These are phyloP conservation scores for Gyrodon lividus DNA, from an alignment of 768 basidiomycete species.

Conservation along the genomic window DNA sequence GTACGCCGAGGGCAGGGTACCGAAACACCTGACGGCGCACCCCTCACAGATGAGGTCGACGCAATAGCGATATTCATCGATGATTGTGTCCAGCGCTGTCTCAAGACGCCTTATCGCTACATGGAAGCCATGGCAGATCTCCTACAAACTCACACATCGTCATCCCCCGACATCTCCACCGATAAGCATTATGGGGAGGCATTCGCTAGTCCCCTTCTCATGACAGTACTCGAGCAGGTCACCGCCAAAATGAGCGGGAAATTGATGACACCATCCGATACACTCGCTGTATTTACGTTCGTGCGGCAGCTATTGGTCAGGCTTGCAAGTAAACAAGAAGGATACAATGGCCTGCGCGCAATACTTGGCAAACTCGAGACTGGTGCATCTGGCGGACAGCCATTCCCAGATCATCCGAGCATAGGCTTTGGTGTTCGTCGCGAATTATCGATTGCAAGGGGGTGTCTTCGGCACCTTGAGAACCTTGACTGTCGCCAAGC, in stretches of 20 bases:
- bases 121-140: constrained; percentile 64
- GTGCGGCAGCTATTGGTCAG: constrained; percentile 60
- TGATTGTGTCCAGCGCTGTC: constrained; percentile 78
- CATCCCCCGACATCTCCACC: constrained; percentile 1
- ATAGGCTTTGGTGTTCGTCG: constrained; percentile 42
- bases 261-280: constrained; percentile 56
- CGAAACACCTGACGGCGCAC: constrained; percentile 50
- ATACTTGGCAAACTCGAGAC: constrained; percentile 38
- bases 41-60: constrained; percentile 54
- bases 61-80: constrained; percentile 72
- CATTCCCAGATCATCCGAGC: constrained; percentile 35
- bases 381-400: constrained; percentile 26
- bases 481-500: constrained; percentile 3
- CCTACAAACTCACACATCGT: constrained; percentile 10
- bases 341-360: constrained; percentile 32
- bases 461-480: constrained; percentile 34
- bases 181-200: constrained; percentile 25
- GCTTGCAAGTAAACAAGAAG: constrained; percentile 53
- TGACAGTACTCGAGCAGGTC: constrained; percentile 79
- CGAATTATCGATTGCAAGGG: constrained; percentile 43
- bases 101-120: constrained; percentile 84
- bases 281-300: constrained; percentile 62
- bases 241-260: constrained; percentile 60
- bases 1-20: constrained; percentile 35
- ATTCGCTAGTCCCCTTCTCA: constrained; percentile 71